Conservation (phyloP, 2,329 filamentous ascomycete genomes). For the Mariannaea elegans region DNA sequence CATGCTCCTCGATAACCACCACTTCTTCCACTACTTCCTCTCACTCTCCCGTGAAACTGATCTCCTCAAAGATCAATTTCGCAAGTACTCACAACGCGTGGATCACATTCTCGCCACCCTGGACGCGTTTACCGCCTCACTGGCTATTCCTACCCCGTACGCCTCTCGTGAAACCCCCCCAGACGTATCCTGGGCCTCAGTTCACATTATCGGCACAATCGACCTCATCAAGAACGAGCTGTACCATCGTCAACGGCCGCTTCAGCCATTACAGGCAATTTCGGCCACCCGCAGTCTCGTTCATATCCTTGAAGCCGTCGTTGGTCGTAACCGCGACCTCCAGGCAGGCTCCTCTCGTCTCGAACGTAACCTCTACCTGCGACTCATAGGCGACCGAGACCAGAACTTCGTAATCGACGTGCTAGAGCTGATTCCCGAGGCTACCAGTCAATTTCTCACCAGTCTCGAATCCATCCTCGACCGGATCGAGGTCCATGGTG, state of each 20-base stretch:
- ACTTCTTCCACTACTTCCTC: slow-evolving; percentile 63
- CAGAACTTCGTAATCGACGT: slow-evolving; percentile 56
- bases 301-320: slow-evolving; percentile 57
- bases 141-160: neutral
- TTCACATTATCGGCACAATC: slow-evolving; percentile 55
- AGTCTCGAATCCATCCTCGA: slow-evolving; percentile 47
- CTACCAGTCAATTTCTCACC: slow-evolving; percentile 54
- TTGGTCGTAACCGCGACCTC: slow-evolving; percentile 50
- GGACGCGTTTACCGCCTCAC: slow-evolving; percentile 43
- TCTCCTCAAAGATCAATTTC: slow-evolving; percentile 56
- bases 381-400: slow-evolving; percentile 56
- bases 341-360: slow-evolving; percentile 39
- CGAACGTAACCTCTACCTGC: slow-evolving; percentile 58
- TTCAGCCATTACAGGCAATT: slow-evolving; percentile 49
- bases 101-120: slow-evolving; percentile 57
- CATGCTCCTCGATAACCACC: slow-evolving; percentile 63
- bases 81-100: slow-evolving; percentile 57
- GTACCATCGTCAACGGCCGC: slow-evolving; percentile 48
- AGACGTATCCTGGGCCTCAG: slow-evolving; percentile 59
- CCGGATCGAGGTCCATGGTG: slow-evolving; percentile 45
- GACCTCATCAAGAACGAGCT: slow-evolving; percentile 54
- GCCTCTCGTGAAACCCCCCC: slow-evolving; percentile 42
- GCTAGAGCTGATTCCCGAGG: slow-evolving; percentile 54
- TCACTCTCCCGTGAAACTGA: slow-evolving; percentile 55
- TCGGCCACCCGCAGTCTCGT: slow-evolving; percentile 59